Conservation (phyloP, 768 basidiomycete genomes). For the Pisolithus orientalis region DNA sequence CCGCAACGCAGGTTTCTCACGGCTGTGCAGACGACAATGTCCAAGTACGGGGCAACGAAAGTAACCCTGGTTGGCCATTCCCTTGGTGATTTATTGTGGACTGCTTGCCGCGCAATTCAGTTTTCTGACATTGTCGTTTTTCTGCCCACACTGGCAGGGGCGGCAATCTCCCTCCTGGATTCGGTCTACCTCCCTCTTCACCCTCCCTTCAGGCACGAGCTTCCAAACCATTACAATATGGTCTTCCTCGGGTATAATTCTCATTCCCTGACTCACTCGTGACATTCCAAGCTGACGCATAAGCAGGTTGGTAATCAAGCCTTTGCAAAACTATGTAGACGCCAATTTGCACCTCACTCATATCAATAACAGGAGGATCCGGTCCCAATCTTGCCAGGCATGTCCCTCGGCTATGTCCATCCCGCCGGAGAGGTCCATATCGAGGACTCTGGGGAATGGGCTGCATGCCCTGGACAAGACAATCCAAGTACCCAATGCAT, state of each 20-base stretch:
- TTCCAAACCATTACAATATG: conserved; percentile 34
- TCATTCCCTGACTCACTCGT: not conserved
- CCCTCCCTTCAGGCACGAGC: conserved; percentile 26
- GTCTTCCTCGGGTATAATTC: conserved; percentile 31
- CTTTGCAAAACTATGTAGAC: conserved; percentile 39
- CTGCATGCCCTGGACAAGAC: conserved; percentile 53
- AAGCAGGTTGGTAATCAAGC: conserved; percentile 34
- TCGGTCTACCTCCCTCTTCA: conserved; percentile 33
- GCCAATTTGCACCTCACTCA: conserved; percentile 27
- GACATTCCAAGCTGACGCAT: not conserved
- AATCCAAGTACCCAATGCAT: conserved; percentile 36
- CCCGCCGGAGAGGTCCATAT: conserved; percentile 38
- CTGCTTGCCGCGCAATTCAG: not conserved
- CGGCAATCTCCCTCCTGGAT: conserved; percentile 40
- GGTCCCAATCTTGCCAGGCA: conserved; percentile 27
- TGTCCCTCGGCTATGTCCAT: conserved; percentile 33
- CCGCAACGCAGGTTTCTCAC: conserved; percentile 34
- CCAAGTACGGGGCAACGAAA: conserved; percentile 26
- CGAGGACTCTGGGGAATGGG: conserved; percentile 41
- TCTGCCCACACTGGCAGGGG: conserved; percentile 8
- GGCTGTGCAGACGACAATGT: conserved; percentile 33
- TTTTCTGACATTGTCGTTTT: not conserved
- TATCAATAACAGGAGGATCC: conserved; percentile 46
- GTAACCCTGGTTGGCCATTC: conserved; percentile 42
- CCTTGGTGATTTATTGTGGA: conserved; percentile 21